These are phyloP conservation scores for Selaginella moellendorffii DNA, from an alignment of 75 land plant genomes.

Conservation along the genomic window DNA sequence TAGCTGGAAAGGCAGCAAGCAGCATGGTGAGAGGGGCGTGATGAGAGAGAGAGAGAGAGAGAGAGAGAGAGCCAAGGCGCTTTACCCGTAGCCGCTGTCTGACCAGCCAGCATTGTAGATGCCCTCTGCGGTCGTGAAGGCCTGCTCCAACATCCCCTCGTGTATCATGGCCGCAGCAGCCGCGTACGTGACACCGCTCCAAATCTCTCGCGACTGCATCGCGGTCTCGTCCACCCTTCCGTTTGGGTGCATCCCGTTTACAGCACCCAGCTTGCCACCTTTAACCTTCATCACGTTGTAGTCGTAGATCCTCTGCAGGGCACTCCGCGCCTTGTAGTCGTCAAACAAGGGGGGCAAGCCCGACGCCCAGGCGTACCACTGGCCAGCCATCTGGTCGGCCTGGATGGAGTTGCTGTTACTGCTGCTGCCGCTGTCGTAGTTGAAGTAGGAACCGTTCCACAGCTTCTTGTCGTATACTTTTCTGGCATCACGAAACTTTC, in stretches of 20 bases:
- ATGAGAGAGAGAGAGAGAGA: background rate
- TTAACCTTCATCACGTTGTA: constrained; percentile 62
- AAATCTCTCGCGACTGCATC: constrained; percentile 80
- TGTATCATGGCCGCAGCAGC: constrained; percentile 79
- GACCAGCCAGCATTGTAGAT: background rate
- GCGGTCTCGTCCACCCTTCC: constrained; percentile 49
- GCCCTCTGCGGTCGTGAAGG: background rate
- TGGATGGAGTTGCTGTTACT: constrained; percentile 54
- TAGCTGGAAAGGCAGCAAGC: background rate
- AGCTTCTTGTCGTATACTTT: constrained; percentile 39
- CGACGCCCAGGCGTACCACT: constrained; percentile 82
- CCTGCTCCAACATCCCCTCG: constrained; percentile 55
- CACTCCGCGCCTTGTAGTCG: constrained; percentile 49
- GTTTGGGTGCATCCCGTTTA: constrained; percentile 76
- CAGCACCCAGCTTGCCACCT: constrained; percentile 63
- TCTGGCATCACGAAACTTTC: constrained; percentile 51
- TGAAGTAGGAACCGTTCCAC: constrained; percentile 88
- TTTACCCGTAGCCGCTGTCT: background rate
- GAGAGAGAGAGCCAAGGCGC: too few species aligned
- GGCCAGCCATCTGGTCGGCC: constrained; percentile 89
- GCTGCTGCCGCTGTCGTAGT: constrained; percentile 52
- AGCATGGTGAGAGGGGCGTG: too few species aligned
- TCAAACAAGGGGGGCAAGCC: constrained; percentile 57
- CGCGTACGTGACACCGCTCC: constrained; percentile 80
- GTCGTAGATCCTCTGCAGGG: constrained; percentile 43